phyloP scores from a whole-genome alignment of 305 asterid genomes.

The Solanum chacoense region DNA sequence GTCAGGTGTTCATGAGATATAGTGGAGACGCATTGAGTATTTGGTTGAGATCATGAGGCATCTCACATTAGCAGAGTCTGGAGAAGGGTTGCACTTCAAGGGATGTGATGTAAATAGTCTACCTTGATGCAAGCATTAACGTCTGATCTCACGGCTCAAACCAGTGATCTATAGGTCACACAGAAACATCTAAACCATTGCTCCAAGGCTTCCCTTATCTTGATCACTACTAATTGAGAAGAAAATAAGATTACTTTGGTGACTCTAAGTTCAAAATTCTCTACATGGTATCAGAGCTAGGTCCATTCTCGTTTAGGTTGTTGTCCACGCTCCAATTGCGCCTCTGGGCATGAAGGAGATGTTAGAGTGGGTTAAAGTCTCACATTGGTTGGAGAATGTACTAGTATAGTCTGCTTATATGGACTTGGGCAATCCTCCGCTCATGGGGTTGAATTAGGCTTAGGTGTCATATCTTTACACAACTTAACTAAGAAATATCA shows the following conservation, averaged over 20 bases:
- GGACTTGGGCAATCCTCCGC: not conserved
- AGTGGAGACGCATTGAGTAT: not conserved
- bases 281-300: not conserved
- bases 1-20: not conserved
- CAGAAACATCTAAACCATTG: not conserved
- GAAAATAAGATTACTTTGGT: not conserved
- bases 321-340: accelerated
- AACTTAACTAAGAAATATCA: not conserved
- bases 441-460: not conserved
- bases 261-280: not conserved
- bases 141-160: not conserved
- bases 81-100: not conserved
- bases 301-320: not conserved
- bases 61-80: not conserved
- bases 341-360: not conserved
- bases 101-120: not conserved
- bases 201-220: not conserved
- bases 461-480: not conserved
- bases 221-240: not conserved
- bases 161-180: not conserved
- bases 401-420: not conserved
- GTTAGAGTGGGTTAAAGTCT: not conserved
- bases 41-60: not conserved
- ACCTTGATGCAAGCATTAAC: not conserved
- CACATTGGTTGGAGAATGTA: not conserved